Percentiles rank a stretch among this genome's conserved stretches.
These are phyloP conservation scores for Pseudotulostoma volvatum DNA, from an alignment of 495 filamentous ascomycete species.

Conservation along the genomic window DNA sequence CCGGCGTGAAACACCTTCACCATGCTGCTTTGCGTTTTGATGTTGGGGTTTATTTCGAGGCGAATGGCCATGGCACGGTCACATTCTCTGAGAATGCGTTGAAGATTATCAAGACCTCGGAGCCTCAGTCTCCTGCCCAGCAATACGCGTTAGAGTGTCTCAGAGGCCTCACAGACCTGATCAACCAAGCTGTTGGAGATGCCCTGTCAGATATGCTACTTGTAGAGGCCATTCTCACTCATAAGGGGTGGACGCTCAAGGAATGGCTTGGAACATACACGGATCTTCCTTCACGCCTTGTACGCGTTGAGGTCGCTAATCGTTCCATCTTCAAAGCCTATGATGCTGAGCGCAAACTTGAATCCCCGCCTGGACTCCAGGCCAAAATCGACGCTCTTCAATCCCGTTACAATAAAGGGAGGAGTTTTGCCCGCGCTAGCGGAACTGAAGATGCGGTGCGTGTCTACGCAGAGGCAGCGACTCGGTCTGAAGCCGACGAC, in stretches of 20 bases:
- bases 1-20: slow-evolving; percentile 93
- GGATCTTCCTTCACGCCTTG: slow-evolving; percentile 91
- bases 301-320: slow-evolving; percentile 76
- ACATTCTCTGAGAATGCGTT: slow-evolving; percentile 76
- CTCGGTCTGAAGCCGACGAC: slow-evolving; percentile 67
- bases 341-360: slow-evolving; percentile 78
- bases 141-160: slow-evolving; percentile 69
- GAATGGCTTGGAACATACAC: slow-evolving; percentile 90
- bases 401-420: slow-evolving; percentile 76
- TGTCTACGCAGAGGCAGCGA: slow-evolving; percentile 93
- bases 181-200: slow-evolving; percentile 96
- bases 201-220: slow-evolving; percentile 92
- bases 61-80: slow-evolving; percentile 93
- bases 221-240: slow-evolving; percentile 86
- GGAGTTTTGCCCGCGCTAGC: slow-evolving; percentile 79
- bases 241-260: slow-evolving; percentile 78
- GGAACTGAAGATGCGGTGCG: slow-evolving; percentile 93
- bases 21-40: slow-evolving; percentile 85
- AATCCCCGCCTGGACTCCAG: slow-evolving; percentile 64
- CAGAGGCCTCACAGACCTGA: slow-evolving; percentile 63
- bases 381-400: slow-evolving; percentile 71
- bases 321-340: slow-evolving; percentile 76
- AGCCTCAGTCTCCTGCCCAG: slow-evolving; percentile 84
- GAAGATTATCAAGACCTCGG: slow-evolving; percentile 53
- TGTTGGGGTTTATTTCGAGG: slow-evolving; percentile 95